A percentile compares a stretch with the other conserved stretches of the same genome.
phyloP scores from a whole-genome alignment of 192 early-diverging fungal species.

The Oehlia diaphana region DNA sequence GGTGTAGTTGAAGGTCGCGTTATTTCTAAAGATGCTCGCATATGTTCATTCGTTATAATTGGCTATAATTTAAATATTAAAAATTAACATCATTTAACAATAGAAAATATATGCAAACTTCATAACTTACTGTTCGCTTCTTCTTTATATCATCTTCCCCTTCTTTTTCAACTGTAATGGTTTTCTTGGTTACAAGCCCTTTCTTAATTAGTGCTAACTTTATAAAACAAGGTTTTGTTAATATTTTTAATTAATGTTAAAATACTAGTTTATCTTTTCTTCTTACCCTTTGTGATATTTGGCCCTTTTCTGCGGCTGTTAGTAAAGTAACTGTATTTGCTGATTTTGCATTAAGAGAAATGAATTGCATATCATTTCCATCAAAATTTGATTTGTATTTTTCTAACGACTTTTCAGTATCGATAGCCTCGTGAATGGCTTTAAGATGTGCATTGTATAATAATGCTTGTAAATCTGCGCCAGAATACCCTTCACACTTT shows the following conservation, averaged over 20 bases:
- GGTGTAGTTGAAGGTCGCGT: constrained; percentile 31
- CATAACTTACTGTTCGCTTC: not conserved
- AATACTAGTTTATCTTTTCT: not conserved
- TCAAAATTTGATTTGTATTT: constrained; percentile 31
- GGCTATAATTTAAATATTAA: constrained; percentile 27
- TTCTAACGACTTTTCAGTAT: constrained; percentile 46
- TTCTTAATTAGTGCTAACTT: constrained; percentile 41
- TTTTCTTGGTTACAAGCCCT: constrained; percentile 33
- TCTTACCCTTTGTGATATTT: constrained; percentile 54
- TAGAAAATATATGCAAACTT: not conserved
- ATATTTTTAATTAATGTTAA: not conserved
- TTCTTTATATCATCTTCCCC: not conserved
- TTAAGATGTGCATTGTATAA: constrained; percentile 91
- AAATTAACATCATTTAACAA: not conserved
- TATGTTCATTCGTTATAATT: constrained; percentile 23
- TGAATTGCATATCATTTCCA: constrained; percentile 41
- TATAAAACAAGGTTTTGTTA: not conserved
- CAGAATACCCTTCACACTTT: constrained; percentile 74
- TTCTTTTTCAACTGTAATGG: not conserved
- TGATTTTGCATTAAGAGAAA: constrained; percentile 37
- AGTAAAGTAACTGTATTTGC: constrained; percentile 39
- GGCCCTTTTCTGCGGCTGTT: constrained; percentile 53
- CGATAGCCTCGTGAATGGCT: constrained; percentile 76
- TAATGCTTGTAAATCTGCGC: constrained; percentile 94
- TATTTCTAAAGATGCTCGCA: constrained; percentile 17